phyloP scores from a whole-genome alignment of 345 rosid genomes.

The Salix koriyanagi region DNA sequence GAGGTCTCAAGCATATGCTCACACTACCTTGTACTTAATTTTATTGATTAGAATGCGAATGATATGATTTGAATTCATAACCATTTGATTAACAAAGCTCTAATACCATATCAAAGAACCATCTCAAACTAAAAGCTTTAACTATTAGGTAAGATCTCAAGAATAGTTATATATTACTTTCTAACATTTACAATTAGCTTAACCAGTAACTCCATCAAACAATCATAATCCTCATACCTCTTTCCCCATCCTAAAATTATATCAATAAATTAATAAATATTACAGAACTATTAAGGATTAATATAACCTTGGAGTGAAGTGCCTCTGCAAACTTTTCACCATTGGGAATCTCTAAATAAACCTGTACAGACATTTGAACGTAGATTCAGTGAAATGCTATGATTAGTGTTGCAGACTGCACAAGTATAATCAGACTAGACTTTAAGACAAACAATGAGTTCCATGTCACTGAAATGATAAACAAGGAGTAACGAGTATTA shows the following conservation, averaged over 20 bases:
- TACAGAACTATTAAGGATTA: neutral
- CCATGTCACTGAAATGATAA: neutral
- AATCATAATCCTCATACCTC: neutral
- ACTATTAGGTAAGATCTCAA: too few species aligned
- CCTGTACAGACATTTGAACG: slow-evolving; percentile 36
- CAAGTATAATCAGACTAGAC: neutral
- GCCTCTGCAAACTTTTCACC: slow-evolving; percentile 83
- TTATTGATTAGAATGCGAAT: too few species aligned
- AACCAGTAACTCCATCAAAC: neutral
- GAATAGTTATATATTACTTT: too few species aligned
- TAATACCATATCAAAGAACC: too few species aligned
- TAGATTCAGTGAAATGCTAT: neutral
- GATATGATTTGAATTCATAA: too few species aligned
- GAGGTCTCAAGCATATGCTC: too few species aligned
- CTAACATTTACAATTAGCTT: slow-evolving; percentile 3
- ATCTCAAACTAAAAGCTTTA: too few species aligned
- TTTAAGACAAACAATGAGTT: neutral
- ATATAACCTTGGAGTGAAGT: slow-evolving; percentile 64
- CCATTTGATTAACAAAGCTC: too few species aligned
- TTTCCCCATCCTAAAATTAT: too few species aligned
- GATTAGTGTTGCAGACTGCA: neutral
- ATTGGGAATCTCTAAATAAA: slow-evolving; percentile 75
- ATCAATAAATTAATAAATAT: neutral
- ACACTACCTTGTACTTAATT: too few species aligned
- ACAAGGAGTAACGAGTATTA: slow-evolving; percentile 6